These are phyloP conservation scores for Moniliella sp. DNA, from an alignment of 1,284 basidiomycete species.

Conservation along the genomic window DNA sequence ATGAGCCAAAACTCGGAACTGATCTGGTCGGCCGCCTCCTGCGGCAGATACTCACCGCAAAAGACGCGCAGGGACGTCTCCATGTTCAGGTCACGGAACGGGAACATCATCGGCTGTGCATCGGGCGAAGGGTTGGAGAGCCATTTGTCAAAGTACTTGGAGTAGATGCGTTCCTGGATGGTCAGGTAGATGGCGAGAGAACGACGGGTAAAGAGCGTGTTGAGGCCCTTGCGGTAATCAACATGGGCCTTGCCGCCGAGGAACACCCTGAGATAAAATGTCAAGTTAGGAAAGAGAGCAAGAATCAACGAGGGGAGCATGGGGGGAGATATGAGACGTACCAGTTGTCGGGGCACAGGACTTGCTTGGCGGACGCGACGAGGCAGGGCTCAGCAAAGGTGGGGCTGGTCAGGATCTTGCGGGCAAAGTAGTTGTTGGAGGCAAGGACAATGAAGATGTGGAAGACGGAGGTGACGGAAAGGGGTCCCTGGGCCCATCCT, in stretches of 20 bases:
- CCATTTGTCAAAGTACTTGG: constrained; percentile 47
- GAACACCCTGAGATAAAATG: constrained; percentile 53
- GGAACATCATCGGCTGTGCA: constrained; percentile 51
- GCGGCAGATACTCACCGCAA: constrained; percentile 69
- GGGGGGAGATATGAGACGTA: constrained; percentile 4
- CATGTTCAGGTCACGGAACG: constrained; percentile 83
- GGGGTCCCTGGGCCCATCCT: constrained; percentile 31
- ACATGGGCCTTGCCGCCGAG: constrained; percentile 78
- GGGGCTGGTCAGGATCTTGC: constrained; percentile 33
- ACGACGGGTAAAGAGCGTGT: constrained; percentile 77
- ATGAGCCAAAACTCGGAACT: constrained; percentile 88
- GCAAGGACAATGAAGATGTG: constrained; percentile 33
- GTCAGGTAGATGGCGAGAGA: constrained; percentile 71
- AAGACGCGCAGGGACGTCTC: constrained; percentile 86
- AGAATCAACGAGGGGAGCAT: background rate
- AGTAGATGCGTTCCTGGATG: constrained; percentile 67
- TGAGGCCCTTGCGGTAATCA: constrained; percentile 76
- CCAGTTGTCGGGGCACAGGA: constrained; percentile 80
- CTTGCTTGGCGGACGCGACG: constrained; percentile 71
- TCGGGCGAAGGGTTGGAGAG: constrained; percentile 18
- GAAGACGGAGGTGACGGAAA: constrained; percentile 32
- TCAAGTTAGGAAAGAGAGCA: background rate
- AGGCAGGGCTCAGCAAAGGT: constrained; percentile 49
- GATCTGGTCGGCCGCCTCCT: constrained; percentile 56
- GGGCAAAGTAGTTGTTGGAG: constrained; percentile 26